A percentile compares a stretch with the other conserved stretches of the same genome.
Evolutionary conservation across 805 yeast species (phyloP).

Genomic region (Metschnikowia kofuensis): DNA sequence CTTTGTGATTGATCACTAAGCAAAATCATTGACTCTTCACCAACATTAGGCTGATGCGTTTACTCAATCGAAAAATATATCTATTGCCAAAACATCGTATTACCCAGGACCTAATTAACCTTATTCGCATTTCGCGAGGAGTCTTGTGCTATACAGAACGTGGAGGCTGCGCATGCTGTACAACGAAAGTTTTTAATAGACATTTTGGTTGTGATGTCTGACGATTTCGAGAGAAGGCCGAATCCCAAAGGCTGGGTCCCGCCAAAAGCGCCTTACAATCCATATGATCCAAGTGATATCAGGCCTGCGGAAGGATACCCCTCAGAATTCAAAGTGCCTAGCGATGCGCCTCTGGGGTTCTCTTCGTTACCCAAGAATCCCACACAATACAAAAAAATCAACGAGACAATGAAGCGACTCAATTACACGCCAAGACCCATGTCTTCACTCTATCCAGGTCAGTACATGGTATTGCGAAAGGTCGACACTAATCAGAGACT

Average conservation of each 20-base stretch:
- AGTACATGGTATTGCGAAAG: slow-evolving; percentile 65
- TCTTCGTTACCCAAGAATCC: slow-evolving; percentile 62
- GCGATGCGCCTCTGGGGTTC: slow-evolving; percentile 52
- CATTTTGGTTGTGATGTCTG: slow-evolving; percentile 6
- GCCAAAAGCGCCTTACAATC: slow-evolving; percentile 83
- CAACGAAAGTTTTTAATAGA: background rate
- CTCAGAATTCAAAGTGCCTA: slow-evolving; percentile 71
- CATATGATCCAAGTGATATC: slow-evolving; percentile 72
- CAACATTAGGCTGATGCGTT: too few relatives aligned
- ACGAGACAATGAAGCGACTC: slow-evolving; percentile 69
- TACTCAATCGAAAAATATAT: too few relatives aligned
- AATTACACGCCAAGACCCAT: slow-evolving; percentile 78
- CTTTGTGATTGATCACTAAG: too few relatives aligned
- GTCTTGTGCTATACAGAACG: too few relatives aligned
- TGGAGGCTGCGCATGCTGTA: too few relatives aligned
- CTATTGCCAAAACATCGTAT: too few relatives aligned
- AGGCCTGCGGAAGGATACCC: slow-evolving; percentile 87
- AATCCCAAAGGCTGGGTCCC: slow-evolving; percentile 79
- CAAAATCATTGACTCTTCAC: too few relatives aligned
- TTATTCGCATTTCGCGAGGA: too few relatives aligned
- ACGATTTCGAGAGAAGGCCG: slow-evolving; percentile 56
- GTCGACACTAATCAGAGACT: slow-evolving; percentile 52
- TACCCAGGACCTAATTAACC: too few relatives aligned
- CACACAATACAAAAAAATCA: slow-evolving; percentile 62
- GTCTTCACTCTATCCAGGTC: slow-evolving; percentile 73